Conservation (phyloP, 169 alveolate species). For the Plasmodium yoelii region DNA sequence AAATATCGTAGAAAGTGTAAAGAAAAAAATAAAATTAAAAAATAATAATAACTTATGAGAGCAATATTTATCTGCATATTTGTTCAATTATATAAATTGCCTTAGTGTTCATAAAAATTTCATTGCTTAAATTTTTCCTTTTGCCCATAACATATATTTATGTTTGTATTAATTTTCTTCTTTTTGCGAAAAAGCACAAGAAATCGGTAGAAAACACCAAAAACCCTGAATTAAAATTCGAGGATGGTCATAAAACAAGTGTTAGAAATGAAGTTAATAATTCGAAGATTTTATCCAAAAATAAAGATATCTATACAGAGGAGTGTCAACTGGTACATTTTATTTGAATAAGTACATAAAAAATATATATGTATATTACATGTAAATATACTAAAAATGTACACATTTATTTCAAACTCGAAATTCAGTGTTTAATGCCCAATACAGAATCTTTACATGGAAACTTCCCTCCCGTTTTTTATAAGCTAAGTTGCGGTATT, state of each 20-base stretch:
- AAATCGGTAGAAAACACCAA: slow-evolving; percentile 15
- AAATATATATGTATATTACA: background rate
- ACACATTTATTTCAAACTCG: background rate
- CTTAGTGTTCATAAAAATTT: too few relatives aligned
- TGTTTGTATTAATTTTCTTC: background rate
- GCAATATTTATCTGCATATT: background rate
- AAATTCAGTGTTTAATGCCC: slow-evolving; percentile 67
- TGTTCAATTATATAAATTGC: background rate
- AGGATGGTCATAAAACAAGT: slow-evolving; percentile 24
- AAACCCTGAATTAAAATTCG: slow-evolving; percentile 35
- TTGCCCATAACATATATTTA: background rate
- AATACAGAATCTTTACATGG: slow-evolving; percentile 69
- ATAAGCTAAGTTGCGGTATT: slow-evolving; percentile 69
- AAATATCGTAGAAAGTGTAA: slow-evolving; percentile 21
- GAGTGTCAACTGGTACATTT: slow-evolving; percentile 56
- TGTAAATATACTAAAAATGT: background rate
- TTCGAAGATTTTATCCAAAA: slow-evolving; percentile 11
- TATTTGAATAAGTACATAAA: background rate
- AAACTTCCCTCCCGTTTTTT: slow-evolving; percentile 62
- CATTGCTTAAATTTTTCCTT: too few relatives aligned
- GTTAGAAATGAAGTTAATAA: background rate
- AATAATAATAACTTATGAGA: background rate
- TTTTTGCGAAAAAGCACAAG: slow-evolving; percentile 1
- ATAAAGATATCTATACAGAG: slow-evolving; percentile 10
- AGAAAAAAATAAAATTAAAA: background rate